phyloP scores from a whole-genome alignment of 2,329 filamentous ascomycete species.

The Alternaria tenuissima region DNA sequence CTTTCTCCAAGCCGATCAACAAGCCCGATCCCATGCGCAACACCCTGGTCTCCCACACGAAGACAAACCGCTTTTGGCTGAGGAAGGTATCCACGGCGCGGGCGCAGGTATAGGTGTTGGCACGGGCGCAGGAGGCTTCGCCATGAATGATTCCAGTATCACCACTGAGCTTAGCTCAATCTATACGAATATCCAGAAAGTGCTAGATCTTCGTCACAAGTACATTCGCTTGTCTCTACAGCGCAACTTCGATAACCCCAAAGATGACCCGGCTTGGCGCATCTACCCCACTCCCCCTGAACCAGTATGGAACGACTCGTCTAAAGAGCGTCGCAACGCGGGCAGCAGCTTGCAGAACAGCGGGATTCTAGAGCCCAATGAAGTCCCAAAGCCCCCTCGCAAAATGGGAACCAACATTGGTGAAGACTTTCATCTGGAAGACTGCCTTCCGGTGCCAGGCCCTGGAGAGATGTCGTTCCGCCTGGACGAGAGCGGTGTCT shows the following conservation, averaged over 20 bases:
- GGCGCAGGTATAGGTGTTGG: conserved; percentile 69
- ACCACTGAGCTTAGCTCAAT: conserved; percentile 85
- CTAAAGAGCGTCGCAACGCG: conserved; percentile 56
- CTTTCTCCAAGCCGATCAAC: conserved; percentile 57
- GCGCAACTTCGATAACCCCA: conserved; percentile 82
- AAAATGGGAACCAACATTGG: conserved; percentile 92
- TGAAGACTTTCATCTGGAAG: conserved; percentile 86
- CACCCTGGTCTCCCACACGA: conserved; percentile 65
- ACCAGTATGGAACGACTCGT: conserved; percentile 79
- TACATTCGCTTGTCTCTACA: conserved; percentile 90
- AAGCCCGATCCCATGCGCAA: conserved; percentile 58
- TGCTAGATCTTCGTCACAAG: conserved; percentile 86
- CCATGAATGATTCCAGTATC: conserved; percentile 78
- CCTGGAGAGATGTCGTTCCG: conserved; percentile 76
- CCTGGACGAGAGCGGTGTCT: conserved; percentile 85
- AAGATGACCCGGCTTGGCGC: conserved; percentile 81
- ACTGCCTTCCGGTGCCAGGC: conserved; percentile 76
- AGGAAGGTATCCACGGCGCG: conserved; percentile 65
- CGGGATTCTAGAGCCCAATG: conserved; percentile 41
- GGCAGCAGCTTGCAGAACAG: conserved; percentile 53
- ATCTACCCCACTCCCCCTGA: conserved; percentile 93
- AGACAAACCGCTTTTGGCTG: conserved; percentile 62
- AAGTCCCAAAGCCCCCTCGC: conserved; percentile 62
- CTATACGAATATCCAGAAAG: conserved; percentile 87
- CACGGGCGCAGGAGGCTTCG: conserved; percentile 68